Evolutionary conservation across 2,329 filamentous ascomycete genomes (phyloP).

Genomic region (Fusarium piperis): DNA sequence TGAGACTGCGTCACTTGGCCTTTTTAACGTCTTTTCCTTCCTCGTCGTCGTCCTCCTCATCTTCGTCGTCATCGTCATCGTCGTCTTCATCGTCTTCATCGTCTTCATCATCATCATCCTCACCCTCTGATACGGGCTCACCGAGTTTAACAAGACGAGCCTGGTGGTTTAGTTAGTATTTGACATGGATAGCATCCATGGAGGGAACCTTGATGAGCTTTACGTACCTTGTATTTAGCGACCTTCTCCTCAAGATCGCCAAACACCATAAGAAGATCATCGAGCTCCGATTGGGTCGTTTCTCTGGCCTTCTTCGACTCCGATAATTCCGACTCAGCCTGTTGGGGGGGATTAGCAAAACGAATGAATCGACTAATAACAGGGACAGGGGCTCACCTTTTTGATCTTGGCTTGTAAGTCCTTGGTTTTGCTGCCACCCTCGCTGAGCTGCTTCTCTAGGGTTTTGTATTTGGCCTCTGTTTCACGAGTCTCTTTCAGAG

Average conservation of each 20-base stretch:
- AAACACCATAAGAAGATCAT: constrained; percentile 84
- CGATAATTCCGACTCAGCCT: constrained; percentile 46
- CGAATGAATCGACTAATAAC: constrained; percentile 36
- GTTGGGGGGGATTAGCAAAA: constrained; percentile 18
- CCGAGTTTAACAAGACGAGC: constrained; percentile 72
- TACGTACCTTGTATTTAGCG: constrained; percentile 75
- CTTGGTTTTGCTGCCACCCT: constrained; percentile 29
- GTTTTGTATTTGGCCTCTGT: constrained; percentile 36
- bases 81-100: constrained; percentile 30
- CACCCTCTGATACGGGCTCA: constrained; percentile 78
- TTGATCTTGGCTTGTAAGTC: constrained; percentile 36
- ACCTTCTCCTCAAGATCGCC: constrained; percentile 82
- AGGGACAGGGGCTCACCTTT: constrained; percentile 35
- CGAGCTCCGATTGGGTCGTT: constrained; percentile 75
- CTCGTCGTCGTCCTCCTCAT: background rate
- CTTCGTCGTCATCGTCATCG: constrained; percentile 12
- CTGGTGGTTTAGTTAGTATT: constrained; percentile 46
- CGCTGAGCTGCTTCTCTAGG: constrained; percentile 42
- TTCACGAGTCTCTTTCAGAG: constrained; percentile 43
- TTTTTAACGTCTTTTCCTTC: constrained; percentile 3
- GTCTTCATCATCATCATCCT: constrained; percentile 61
- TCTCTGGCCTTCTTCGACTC: constrained; percentile 70
- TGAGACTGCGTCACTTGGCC: background rate
- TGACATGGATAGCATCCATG: background rate
- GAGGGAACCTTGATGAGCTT: background rate